Evolutionary conservation across 257 asterid genomes (phyloP), one percentile per base, ranked within the genome.

Genomic region (Lithospermum erythrorhizon): DNA sequence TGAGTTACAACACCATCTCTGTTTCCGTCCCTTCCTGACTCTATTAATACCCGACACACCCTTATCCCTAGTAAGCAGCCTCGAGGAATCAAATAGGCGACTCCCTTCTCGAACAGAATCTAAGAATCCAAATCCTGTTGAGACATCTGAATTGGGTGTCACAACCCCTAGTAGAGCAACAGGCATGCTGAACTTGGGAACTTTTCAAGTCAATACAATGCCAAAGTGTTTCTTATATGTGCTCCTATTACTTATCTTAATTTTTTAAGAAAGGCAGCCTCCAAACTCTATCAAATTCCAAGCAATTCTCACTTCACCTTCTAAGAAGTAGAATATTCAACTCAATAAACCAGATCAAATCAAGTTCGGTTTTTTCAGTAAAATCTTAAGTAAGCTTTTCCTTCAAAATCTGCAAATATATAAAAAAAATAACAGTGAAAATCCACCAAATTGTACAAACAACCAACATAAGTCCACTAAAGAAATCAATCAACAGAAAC

Each of bases 121-220:
- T 70, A 75, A 71, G 73, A 82, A 74, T 58, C 83, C 89, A 21
- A 64, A 52, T 49, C 89, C 75, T 59, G 62, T 78, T 6, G 84
- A 65, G 64, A 68, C 72, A 75, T 84, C 95, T 37, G 79, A 74
- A 48, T 69, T 64, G 16, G 96, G 94, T 65, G 85, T 81, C 68
- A 89, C 80, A 45, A 84, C 82, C 96, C 91, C 79, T 59, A 78
- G 49, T 79, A 85, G 65, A 68, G 95, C 80, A 74, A 74, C 86
- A 75, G 95, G 78, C 99, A 91, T 91, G 67, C 63, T 82, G 62
- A 74, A 68, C 37, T 65, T 56, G 62, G 59, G 27, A 62, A 58
- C 30, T 61, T 65, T 19, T 18, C 48, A 19, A 64, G 69, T 22
- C 57, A 63, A 71, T 27, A 70, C 63, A 68, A 64, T 32, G 61